Conservation (phyloP, 2,329 filamentous ascomycete genomes). For the Botrytis hyacinthi region DNA sequence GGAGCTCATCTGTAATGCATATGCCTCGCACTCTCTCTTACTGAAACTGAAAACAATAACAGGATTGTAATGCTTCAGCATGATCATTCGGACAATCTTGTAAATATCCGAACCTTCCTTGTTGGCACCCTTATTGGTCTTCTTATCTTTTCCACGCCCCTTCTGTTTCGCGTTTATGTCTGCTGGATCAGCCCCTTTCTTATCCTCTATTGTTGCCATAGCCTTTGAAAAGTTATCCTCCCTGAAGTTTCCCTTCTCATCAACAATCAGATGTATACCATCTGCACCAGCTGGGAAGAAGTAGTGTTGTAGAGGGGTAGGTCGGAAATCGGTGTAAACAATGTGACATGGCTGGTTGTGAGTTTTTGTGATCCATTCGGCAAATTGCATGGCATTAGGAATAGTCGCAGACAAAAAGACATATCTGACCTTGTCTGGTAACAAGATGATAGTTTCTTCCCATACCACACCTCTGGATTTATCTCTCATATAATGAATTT, state of each 20-base stretch:
- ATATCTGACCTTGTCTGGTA: slow-evolving; percentile 98
- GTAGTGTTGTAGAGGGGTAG: slow-evolving; percentile 95
- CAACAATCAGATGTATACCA: slow-evolving; percentile 90
- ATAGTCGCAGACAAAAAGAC: slow-evolving; percentile 98
- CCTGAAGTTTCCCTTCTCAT: slow-evolving; percentile 93
- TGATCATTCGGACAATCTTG: slow-evolving; percentile 99
- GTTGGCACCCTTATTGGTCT: slow-evolving; percentile 80
- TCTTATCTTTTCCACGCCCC: slow-evolving; percentile 89
- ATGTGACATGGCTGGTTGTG: slow-evolving; percentile 98
- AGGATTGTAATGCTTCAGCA: slow-evolving; percentile 94
- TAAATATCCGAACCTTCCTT: slow-evolving; percentile 79
- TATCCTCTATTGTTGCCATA: slow-evolving; percentile 85
- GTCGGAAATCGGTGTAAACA: slow-evolving; percentile 97
- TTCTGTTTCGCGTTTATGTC: slow-evolving; percentile 78
- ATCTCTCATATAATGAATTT: slow-evolving; percentile 98
- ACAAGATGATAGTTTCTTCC: slow-evolving; percentile 98
- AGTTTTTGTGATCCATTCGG: slow-evolving; percentile 98
- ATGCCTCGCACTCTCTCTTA: slow-evolving; percentile 91
- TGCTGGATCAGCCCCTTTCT: slow-evolving; percentile 78
- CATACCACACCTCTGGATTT: slow-evolving; percentile 93
- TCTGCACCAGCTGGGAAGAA: slow-evolving; percentile 92
- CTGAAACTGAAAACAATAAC: slow-evolving; percentile 99
- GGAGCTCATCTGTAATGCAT: slow-evolving; percentile 81
- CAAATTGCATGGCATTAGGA: slow-evolving; percentile 98
- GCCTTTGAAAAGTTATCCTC: slow-evolving; percentile 98